Percentiles rank a stretch among this genome's conserved stretches.
These are phyloP conservation scores for Phyllosticta citribraziliensis DNA, from an alignment of 2,329 filamentous ascomycete genomes.

Conservation along the genomic window DNA sequence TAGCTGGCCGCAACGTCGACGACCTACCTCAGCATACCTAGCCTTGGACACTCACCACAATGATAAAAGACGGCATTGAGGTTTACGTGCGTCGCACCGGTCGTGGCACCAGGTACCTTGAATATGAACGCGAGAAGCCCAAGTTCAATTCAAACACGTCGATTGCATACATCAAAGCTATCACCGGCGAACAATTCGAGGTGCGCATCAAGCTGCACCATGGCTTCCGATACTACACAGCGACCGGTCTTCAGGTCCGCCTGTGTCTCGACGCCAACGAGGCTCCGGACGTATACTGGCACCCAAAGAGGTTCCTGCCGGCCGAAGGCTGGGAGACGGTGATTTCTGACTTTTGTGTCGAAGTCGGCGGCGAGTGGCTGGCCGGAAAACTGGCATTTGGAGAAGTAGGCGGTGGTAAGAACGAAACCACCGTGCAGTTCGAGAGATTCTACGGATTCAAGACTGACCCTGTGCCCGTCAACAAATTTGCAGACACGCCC, in stretches of 20 bases:
- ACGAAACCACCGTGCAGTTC: background rate
- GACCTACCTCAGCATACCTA: too few species aligned
- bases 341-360: background rate
- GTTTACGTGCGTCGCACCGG: background rate
- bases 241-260: background rate
- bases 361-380: constrained; percentile 2
- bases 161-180: background rate
- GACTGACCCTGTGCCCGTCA: background rate
- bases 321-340: background rate
- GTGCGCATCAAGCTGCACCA: background rate
- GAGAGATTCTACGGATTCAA: background rate
- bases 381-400: constrained; percentile 1
- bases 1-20: too few species aligned
- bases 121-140: background rate
- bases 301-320: background rate
- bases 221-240: constrained; percentile 2
- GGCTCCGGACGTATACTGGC: constrained; percentile 4
- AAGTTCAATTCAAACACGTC: background rate
- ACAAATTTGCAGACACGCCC: background rate
- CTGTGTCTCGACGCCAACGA: constrained; percentile 2
- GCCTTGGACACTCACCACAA: background rate
- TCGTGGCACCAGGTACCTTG: background rate
- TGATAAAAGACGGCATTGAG: constrained; percentile 4
- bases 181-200: background rate
- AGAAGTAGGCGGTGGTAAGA: background rate